phyloP scores from a whole-genome alignment of 2,329 filamentous ascomycete species.

The Neofusicoccum kwambonambiense region DNA sequence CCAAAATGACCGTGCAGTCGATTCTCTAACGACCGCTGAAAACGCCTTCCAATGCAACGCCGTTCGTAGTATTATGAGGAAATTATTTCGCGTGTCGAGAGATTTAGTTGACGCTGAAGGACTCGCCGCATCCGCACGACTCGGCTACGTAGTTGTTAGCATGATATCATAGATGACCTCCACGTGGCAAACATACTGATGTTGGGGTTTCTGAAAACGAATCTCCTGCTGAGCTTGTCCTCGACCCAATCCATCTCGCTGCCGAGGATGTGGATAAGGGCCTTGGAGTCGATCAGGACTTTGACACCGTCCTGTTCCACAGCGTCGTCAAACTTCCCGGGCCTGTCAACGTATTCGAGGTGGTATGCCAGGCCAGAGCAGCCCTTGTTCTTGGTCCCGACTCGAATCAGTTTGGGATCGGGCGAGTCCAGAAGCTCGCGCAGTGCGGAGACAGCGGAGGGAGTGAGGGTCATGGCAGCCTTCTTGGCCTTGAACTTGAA shows the following conservation, averaged over 20 bases:
- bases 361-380: constrained; percentile 94
- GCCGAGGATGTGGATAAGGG: constrained; percentile 94
- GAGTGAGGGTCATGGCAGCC: constrained; percentile 84
- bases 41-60: constrained; percentile 27
- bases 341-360: constrained; percentile 91
- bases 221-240: constrained; percentile 87
- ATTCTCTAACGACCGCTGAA: background rate
- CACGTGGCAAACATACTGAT: constrained; percentile 72
- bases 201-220: constrained; percentile 95
- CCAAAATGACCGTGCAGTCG: constrained; percentile 4
- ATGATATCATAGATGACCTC: background rate
- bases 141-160: constrained; percentile 64
- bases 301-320: constrained; percentile 96
- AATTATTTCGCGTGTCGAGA: background rate
- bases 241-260: constrained; percentile 99
- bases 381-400: constrained; percentile 89
- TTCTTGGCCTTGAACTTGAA: constrained; percentile 77
- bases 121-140: constrained; percentile 93
- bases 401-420: constrained; percentile 87
- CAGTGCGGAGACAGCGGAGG: constrained; percentile 76
- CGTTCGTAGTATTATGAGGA: constrained; percentile 22
- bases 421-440: constrained; percentile 76
- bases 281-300: constrained; percentile 95
- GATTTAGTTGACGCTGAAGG: constrained; percentile 63
- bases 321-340: constrained; percentile 82